Conservation (phyloP, 2,329 filamentous ascomycete genomes). For the Purpureocillium lavendulum region DNA sequence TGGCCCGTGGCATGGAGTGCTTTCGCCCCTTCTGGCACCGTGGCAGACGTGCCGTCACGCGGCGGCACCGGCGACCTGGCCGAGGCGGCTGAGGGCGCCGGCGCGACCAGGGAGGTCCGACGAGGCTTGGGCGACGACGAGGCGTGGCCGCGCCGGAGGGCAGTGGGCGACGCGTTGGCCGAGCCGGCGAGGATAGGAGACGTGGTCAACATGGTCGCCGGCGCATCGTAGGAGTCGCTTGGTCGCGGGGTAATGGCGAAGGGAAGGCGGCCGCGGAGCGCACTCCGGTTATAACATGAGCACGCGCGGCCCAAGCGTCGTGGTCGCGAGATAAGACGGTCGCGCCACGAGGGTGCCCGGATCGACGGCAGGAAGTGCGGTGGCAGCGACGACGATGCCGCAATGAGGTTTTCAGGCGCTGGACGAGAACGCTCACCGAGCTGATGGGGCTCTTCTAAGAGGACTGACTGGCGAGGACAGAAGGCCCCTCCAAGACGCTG, state of each 20-base stretch:
- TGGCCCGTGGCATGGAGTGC: not conserved
- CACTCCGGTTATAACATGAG: constrained; percentile 3
- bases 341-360: too few species aligned
- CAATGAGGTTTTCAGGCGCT: constrained; percentile 12
- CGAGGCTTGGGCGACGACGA: constrained; percentile 15
- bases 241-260: constrained; percentile 3
- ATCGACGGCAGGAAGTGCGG: not conserved
- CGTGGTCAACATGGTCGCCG: constrained; percentile 51
- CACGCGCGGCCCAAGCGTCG: not conserved
- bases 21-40: not conserved
- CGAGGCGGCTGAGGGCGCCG: constrained; percentile 5
- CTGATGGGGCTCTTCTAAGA: too few species aligned
- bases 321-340: too few species aligned
- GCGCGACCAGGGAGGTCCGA: constrained; percentile 15
- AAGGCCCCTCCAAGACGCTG: too few species aligned
- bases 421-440: constrained; percentile 24
- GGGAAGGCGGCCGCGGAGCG: constrained; percentile 4
- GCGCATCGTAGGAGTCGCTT: constrained; percentile 33
- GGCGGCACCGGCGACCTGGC: not conserved
- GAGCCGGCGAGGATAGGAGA: constrained; percentile 43
- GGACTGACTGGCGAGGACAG: too few species aligned
- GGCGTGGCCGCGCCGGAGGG: constrained; percentile 26
- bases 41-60: too few species aligned
- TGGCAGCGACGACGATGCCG: constrained; percentile 9
- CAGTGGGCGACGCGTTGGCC: constrained; percentile 44